Percentiles rank a stretch among this genome's conserved stretches.
Conservation (phyloP, 257 asterid genomes). For the Thymus mandschuricus region DNA sequence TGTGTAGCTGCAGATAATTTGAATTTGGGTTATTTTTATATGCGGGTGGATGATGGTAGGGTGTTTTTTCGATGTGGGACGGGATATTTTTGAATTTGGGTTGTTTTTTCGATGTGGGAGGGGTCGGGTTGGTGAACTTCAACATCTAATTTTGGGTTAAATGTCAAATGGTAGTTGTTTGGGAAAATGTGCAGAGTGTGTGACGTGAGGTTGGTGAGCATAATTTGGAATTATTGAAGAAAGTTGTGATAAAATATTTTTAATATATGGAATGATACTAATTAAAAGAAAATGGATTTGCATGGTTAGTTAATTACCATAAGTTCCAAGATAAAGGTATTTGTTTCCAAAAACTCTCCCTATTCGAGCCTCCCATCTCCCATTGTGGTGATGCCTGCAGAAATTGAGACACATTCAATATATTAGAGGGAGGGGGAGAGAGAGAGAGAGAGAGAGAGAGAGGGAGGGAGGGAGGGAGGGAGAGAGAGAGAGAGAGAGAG, state of each 20-base stretch:
- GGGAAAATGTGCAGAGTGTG: not conserved
- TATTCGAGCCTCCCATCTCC: conserved; percentile 94
- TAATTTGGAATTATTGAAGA: too few relatives aligned
- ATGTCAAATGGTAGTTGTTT: conserved; percentile 13
- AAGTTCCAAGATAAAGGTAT: conserved; percentile 83
- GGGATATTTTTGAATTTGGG: conserved; percentile 1
- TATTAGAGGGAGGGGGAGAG: not conserved
- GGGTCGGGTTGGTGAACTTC: conserved; percentile 37
- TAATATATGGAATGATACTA: not conserved
- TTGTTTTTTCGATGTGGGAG: conserved; percentile 14
- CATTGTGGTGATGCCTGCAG: conserved; percentile 82
- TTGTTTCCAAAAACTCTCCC: conserved; percentile 87
- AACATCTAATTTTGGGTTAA: conserved; percentile 34
- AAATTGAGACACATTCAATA: conserved; percentile 14
- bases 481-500: too few relatives aligned
- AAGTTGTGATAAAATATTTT: too few relatives aligned
- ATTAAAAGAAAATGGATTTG: not conserved
- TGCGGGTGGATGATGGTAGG: too few relatives aligned
- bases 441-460: not conserved
- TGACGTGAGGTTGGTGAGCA: not conserved
- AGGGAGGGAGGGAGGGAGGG: too few relatives aligned
- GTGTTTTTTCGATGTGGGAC: conserved; percentile 3
- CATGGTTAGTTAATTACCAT: conserved; percentile 45
- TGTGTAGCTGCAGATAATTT: conserved; percentile 65
- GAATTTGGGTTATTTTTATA: not conserved